These are phyloP conservation scores for Eucalyptus pauciflora DNA, from an alignment of 345 rosid species.

Conservation along the genomic window DNA sequence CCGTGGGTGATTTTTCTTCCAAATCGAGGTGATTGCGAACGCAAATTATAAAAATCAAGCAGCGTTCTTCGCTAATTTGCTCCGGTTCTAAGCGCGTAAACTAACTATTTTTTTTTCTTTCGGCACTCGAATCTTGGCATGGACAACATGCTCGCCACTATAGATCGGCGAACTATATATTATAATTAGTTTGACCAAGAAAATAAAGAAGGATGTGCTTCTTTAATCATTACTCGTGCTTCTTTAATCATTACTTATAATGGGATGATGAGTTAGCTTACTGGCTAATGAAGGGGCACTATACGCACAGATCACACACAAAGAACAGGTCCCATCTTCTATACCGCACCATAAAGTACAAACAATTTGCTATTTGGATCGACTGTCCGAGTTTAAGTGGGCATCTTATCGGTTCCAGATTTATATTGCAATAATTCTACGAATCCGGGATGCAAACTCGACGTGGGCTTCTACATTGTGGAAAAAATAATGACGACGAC, in stretches of 20 bases:
- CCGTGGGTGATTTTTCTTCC: not conserved
- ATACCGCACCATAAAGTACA: no score
- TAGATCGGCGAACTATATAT: not conserved
- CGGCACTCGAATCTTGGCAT: not conserved
- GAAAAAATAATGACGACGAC: not conserved
- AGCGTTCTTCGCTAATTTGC: not conserved
- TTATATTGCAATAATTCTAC: not conserved
- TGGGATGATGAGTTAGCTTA: not conserved
- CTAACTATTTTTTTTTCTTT: not conserved
- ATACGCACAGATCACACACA: not conserved
- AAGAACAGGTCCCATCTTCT: not conserved
- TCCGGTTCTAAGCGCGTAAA: not conserved
- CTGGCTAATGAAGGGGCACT: not conserved
- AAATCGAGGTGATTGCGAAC: not conserved
- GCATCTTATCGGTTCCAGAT: rapidly evolving
- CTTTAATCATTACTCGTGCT: not conserved
- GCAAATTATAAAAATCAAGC: not conserved
- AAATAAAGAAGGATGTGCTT: not conserved
- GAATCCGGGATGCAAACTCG: rapidly evolving
- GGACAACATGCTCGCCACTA: not conserved
- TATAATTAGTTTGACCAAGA: not conserved
- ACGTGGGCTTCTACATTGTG: not conserved
- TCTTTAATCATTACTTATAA: not conserved
- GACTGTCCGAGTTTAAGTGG: rapidly evolving
- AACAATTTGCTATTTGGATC: not conserved